Percentiles rank a stretch among this genome's conserved stretches.
These are phyloP conservation scores for Ceratobasidium sp. DNA, from an alignment of 1,284 basidiomycete species.

Conservation along the genomic window DNA sequence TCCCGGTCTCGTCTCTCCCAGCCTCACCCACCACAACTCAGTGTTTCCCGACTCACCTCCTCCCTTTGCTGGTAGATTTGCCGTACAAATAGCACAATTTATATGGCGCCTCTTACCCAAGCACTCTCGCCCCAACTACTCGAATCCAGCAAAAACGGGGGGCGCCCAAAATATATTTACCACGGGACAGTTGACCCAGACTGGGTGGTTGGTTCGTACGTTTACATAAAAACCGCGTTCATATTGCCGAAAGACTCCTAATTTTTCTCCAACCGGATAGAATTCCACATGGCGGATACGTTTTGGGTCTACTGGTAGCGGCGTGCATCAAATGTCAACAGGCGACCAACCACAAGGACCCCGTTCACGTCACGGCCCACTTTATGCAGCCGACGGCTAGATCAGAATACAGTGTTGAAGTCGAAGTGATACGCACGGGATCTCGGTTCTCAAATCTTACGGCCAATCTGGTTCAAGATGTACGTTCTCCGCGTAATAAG, in stretches of 20 bases:
- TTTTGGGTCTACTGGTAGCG: conserved; percentile 65
- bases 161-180: conserved; percentile 27
- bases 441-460: conserved; percentile 64
- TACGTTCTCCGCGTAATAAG: conserved; percentile 51
- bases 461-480: conserved; percentile 68
- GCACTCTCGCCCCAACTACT: conserved; percentile 26
- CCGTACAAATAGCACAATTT: not conserved
- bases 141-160: conserved; percentile 5
- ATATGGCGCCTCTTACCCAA: conserved; percentile 34
- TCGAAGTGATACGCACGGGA: conserved; percentile 62
- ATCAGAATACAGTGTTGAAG: conserved; percentile 60
- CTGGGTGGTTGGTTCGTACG: conserved; percentile 43
- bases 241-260: not conserved
- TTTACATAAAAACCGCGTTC: not conserved
- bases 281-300: conserved; percentile 60
- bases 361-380: conserved; percentile 68
- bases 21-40: too few relatives aligned
- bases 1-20: too few relatives aligned
- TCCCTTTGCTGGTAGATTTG: too few relatives aligned
- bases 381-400: conserved; percentile 61
- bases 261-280: not conserved
- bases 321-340: conserved; percentile 65
- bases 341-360: conserved; percentile 62
- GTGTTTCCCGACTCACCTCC: too few relatives aligned
- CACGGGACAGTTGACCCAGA: conserved; percentile 18